Evolutionary conservation across 345 rosid species (phyloP), one percentile per base, ranked within the genome.

Genomic region (Brassica carinata): DNA sequence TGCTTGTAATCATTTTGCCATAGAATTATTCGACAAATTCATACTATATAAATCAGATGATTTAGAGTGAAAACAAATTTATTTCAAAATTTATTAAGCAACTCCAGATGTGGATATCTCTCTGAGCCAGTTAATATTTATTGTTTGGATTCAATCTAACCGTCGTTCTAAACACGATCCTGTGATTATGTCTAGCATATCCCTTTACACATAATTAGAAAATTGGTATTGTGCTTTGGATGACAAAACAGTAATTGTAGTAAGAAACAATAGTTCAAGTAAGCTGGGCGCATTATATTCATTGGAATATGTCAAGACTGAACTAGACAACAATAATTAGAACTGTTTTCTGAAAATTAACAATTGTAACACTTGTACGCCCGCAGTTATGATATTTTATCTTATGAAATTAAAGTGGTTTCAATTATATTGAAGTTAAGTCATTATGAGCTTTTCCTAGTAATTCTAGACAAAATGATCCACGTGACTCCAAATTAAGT

Each of bases 1-100:
- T 77, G 68, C 29, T 81, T 61, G 78, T 82, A 81, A 72, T 72
- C 81, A 77, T 81, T 76, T 67, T 77, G 61, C 34, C 74, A 57
- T 67, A 58, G 43, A 76, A 59, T 2, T 55, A 51, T 65, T 64
- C 48, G 13, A 71, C 5, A 19, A 43, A 64, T 31, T 57, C 57
- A 29, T 73, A 4, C 33, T 43, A 14, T 11, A 69, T 9, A 68
- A 59, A 67, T 67, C 11, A 67, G 30, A 67, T 36, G n/a, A 31
- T 14, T 5, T 19, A 63, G 55, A 67, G 55, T 43, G 61, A 73
- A 7, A 27, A 33, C 23, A 31, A n/a, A 34, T 18, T 18, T 27
- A 79, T 67, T 38, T 33, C 61, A 55, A 55, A 43, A 43, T 43
- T 38, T 51, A 51, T 51, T 55, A 73, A 67, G 63, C 63, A 73